These are phyloP conservation scores for Phaeotremella skinneri DNA, from an alignment of 768 basidiomycete species.

Conservation along the genomic window DNA sequence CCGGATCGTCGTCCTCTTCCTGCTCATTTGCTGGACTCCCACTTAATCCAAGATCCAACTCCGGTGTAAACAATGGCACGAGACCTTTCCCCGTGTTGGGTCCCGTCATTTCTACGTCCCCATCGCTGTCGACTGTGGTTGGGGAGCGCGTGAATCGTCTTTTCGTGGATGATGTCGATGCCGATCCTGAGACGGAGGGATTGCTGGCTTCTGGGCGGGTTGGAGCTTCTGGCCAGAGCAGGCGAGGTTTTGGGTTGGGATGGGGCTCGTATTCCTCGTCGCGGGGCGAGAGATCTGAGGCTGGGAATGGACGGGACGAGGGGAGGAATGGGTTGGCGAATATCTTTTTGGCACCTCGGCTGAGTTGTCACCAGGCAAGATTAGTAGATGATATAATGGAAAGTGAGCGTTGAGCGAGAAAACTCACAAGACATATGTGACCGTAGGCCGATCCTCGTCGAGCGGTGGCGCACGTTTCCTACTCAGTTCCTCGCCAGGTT, in stretches of 20 bases:
- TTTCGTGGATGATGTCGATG: conserved; percentile 3
- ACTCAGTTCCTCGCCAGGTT: conserved; percentile 20
- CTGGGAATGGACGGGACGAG: conserved; percentile 13
- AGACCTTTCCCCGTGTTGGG: neutral
- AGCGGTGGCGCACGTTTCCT: conserved; percentile 16
- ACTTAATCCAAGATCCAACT: conserved; percentile 7
- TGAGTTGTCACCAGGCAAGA: neutral
- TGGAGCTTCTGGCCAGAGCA: conserved; percentile 34
- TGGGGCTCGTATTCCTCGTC: conserved; percentile 40
- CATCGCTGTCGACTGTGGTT: neutral
- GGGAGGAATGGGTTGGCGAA: conserved; percentile 40
- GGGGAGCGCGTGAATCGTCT: conserved; percentile 2
- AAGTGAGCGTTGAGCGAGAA: neutral
- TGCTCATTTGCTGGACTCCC: conserved; percentile 2
- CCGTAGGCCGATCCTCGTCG: conserved; percentile 28
- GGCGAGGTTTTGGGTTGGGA: conserved; percentile 36
- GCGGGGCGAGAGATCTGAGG: conserved; percentile 24
- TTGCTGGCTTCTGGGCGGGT: neutral
- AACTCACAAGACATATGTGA: conserved; percentile 38
- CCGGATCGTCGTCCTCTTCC: conserved; percentile 20
- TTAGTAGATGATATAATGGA: neutral
- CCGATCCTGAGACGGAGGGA: neutral
- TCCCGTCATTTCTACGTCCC: conserved; percentile 9
- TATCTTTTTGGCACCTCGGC: conserved; percentile 37
- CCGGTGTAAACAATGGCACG: neutral